Conservation (phyloP, 768 basidiomycete species). For the Mrakia frigida region DNA sequence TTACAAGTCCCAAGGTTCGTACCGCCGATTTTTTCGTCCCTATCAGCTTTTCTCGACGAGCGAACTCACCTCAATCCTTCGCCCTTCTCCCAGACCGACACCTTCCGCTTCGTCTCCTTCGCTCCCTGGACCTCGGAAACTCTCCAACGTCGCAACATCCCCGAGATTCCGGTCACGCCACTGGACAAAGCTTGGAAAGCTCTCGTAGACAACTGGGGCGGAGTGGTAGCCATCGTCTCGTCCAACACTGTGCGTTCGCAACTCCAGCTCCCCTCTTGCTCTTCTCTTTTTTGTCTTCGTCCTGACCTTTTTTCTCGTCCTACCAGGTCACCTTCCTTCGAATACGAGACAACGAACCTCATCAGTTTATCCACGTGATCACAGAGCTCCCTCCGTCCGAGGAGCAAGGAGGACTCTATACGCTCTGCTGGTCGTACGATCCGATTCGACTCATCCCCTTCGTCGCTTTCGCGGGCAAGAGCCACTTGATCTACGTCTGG, state of each 20-base stretch:
- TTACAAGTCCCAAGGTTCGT: no score
- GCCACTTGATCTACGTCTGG: constrained; percentile 37
- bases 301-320: not conserved
- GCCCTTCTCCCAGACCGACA: not conserved
- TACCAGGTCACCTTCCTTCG: constrained; percentile 25
- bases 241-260: not conserved
- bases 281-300: no score
- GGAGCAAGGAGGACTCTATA: constrained; percentile 34
- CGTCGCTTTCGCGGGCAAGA: constrained; percentile 35
- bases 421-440: constrained; percentile 39
- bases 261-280: not conserved
- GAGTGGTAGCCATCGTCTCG: constrained; percentile 20
- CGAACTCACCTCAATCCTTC: not conserved
- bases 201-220: constrained; percentile 14
- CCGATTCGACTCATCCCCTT: constrained; percentile 36
- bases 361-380: constrained; percentile 18
- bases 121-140: constrained; percentile 21
- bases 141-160: not conserved
- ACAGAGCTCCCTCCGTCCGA: not conserved
- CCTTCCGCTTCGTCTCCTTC: constrained; percentile 17
- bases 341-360: not conserved
- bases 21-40: no score
- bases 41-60: not conserved
- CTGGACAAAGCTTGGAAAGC: constrained; percentile 21
- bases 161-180: not conserved